These are phyloP conservation scores for Hyphodiscus hymeniophilus DNA, from an alignment of 495 filamentous ascomycete species.

Conservation along the genomic window DNA sequence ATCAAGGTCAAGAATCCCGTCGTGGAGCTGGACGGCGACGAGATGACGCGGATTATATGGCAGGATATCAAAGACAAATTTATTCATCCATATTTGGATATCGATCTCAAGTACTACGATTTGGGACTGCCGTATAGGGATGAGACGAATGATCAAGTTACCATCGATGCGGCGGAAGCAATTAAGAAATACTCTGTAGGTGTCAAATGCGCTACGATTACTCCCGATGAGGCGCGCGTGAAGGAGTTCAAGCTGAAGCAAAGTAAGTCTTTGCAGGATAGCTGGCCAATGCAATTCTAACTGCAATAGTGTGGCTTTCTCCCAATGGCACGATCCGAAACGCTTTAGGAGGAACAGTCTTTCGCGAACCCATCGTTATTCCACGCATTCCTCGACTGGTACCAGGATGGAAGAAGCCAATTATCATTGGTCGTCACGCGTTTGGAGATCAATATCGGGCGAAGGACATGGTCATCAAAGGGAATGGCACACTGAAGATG, in stretches of 20 bases:
- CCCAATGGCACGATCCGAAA: constrained; percentile 99
- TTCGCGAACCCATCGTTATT: constrained; percentile 97
- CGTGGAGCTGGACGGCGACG: constrained; percentile 95
- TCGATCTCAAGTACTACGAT: constrained; percentile 99
- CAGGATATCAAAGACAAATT: constrained; percentile 97
- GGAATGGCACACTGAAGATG: constrained; percentile 82
- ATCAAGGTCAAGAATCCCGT: constrained; percentile 98
- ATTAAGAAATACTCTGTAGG: constrained; percentile 98
- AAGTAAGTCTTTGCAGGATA: constrained; percentile 45
- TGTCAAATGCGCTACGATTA: constrained; percentile 99
- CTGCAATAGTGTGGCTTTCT: constrained; percentile 78
- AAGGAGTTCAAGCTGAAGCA: constrained; percentile 98
- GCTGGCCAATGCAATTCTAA: not conserved
- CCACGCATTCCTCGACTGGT: constrained; percentile 84
- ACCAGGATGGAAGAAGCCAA: constrained; percentile 94
- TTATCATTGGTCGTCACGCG: constrained; percentile 97
- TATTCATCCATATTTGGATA: constrained; percentile 87
- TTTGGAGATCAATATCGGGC: constrained; percentile 98
- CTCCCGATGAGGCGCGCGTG: constrained; percentile 90
- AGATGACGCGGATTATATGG: constrained; percentile 99
- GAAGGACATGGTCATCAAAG: constrained; percentile 74
- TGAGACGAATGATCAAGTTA: constrained; percentile 92
- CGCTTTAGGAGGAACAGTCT: constrained; percentile 89
- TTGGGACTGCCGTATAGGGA: constrained; percentile 92
- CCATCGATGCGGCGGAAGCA: constrained; percentile 85